Percentiles rank a stretch among this genome's conserved stretches.
phyloP scores from a whole-genome alignment of 83 land plant genomes.

The Diphasiastrum complanatum region DNA sequence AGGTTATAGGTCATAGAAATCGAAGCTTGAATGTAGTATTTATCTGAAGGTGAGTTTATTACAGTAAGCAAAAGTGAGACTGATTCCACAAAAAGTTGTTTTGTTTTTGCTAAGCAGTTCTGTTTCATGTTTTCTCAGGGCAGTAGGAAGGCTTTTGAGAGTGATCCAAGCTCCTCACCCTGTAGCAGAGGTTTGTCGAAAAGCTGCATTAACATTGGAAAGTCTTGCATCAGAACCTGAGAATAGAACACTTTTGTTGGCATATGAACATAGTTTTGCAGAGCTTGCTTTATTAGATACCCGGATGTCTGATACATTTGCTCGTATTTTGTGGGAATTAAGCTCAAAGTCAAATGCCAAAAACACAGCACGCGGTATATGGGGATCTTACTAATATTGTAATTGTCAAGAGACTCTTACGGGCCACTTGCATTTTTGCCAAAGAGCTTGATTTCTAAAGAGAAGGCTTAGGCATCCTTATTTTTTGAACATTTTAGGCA shows the following conservation, averaged over 20 bases:
- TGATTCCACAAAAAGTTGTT: too few relatives aligned
- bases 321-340: constrained; percentile 80
- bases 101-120: too few relatives aligned
- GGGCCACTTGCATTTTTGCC: too few relatives aligned
- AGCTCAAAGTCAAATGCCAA: constrained; percentile 65
- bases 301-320: constrained; percentile 79
- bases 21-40: too few relatives aligned
- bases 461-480: too few relatives aligned
- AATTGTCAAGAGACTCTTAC: background rate
- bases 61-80: too few relatives aligned
- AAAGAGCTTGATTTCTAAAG: too few relatives aligned
- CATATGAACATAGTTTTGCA: constrained; percentile 78
- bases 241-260: constrained; percentile 54
- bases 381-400: constrained; percentile 45
- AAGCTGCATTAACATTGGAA: constrained; percentile 78
- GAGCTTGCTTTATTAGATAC: constrained; percentile 77
- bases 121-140: constrained; percentile 54
- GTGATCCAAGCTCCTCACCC: constrained; percentile 70
- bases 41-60: too few relatives aligned
- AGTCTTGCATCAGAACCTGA: constrained; percentile 88
- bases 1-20: too few relatives aligned
- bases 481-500: too few relatives aligned
- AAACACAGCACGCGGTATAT: constrained; percentile 55
- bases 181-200: constrained; percentile 73
- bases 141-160: constrained; percentile 74